Conservation (phyloP, 2,329 filamentous ascomycete species). For the Diplodia seriata region DNA sequence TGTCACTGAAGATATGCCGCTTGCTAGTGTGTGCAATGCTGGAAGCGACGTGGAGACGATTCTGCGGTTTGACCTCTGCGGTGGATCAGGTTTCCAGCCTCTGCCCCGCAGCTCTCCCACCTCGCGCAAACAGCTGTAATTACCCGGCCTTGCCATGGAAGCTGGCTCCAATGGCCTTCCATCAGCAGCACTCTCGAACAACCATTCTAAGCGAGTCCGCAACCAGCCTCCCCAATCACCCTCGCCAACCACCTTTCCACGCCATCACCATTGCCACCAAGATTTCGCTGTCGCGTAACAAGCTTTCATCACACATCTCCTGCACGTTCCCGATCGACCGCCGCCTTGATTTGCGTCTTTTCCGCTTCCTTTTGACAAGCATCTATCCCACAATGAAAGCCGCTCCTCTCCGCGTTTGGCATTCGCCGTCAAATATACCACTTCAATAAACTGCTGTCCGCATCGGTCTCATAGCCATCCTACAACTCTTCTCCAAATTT, state of each 20-base stretch:
- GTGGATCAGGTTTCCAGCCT: neutral
- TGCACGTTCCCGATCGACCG: conserved; percentile 14
- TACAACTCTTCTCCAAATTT: neutral
- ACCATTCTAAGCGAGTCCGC: conserved; percentile 10
- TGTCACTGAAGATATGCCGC: neutral
- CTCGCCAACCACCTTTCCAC: conserved; percentile 15
- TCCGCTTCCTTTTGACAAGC: conserved; percentile 3
- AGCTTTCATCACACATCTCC: conserved; percentile 5
- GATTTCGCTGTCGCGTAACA: conserved; percentile 1
- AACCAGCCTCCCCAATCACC: conserved; percentile 21
- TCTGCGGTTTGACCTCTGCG: neutral
- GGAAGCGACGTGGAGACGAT: neutral
- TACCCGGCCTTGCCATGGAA: neutral
- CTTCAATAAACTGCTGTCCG: neutral
- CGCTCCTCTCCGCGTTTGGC: neutral
- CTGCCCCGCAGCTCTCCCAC: neutral
- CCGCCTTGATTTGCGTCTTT: conserved; percentile 7
- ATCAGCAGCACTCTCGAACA: neutral
- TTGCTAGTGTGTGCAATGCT: neutral
- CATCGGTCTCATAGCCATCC: neutral
- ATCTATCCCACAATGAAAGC: neutral
- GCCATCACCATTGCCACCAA: conserved; percentile 17
- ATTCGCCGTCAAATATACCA: neutral
- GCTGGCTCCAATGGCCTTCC: neutral
- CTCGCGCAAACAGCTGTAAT: neutral